phyloP scores from a whole-genome alignment of 2,329 filamentous ascomycete species.

The Penicillium capsulatum region DNA sequence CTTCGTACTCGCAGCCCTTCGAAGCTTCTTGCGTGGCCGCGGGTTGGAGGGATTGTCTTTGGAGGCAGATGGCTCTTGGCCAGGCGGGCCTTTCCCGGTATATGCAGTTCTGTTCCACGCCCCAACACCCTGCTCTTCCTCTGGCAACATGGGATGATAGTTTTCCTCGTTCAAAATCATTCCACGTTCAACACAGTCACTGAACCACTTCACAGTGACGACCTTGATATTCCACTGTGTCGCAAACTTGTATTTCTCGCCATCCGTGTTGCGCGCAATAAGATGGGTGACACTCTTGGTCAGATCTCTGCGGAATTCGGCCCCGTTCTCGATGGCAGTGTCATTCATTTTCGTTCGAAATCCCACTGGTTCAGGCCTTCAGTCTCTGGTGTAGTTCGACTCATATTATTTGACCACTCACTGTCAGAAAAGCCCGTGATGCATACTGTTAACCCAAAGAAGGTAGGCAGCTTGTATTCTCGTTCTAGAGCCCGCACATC shows the following conservation, averaged over 20 bases:
- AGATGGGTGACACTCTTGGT: conserved; percentile 84
- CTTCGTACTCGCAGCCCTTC: conserved; percentile 81
- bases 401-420: conserved; percentile 33
- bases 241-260: conserved; percentile 89
- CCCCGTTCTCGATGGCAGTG: conserved; percentile 66
- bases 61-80: conserved; percentile 33
- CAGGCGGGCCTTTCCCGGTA: conserved; percentile 11
- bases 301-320: conserved; percentile 80
- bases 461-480: conserved; percentile 45
- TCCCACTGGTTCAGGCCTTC: conserved; percentile 45
- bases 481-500: conserved; percentile 67
- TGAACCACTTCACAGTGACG: conserved; percentile 79
- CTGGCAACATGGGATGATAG: conserved; percentile 71
- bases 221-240: conserved; percentile 73
- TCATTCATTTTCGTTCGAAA: conserved; percentile 68
- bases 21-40: conserved; percentile 68
- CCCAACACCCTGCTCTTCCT: conserved; percentile 67
- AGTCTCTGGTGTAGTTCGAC: not conserved
- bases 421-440: conserved; percentile 67
- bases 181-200: conserved; percentile 74
- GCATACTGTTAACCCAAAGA: conserved; percentile 57
- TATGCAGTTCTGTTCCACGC: conserved; percentile 62
- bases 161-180: conserved; percentile 86
- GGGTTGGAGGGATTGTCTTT: conserved; percentile 49
- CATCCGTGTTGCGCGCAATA: conserved; percentile 71